These are phyloP conservation scores for Chenopodium quinoa DNA, from an alignment of 148 eudicot species.

Conservation along the genomic window DNA sequence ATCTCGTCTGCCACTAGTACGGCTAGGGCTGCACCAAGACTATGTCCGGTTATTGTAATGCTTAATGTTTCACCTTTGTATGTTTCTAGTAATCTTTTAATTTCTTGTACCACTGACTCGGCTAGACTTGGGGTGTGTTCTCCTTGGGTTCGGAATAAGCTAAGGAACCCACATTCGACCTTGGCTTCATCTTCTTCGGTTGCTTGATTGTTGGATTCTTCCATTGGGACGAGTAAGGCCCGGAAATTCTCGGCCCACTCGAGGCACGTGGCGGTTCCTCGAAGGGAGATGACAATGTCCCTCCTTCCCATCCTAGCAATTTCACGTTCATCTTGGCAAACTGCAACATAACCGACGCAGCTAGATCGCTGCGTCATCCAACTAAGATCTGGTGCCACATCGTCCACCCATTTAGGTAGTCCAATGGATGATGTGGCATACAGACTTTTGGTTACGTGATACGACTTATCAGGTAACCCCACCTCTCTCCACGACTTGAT, in stretches of 20 bases:
- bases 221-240: constrained; percentile 53
- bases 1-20: constrained; percentile 77
- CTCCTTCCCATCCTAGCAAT: constrained; percentile 87
- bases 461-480: constrained; percentile 60
- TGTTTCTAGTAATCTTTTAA: constrained; percentile 37
- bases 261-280: constrained; percentile 94
- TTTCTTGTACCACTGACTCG: constrained; percentile 56
- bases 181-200: constrained; percentile 31
- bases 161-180: constrained; percentile 84
- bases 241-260: constrained; percentile 94
- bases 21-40: constrained; percentile 90
- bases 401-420: constrained; percentile 86
- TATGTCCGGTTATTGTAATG: constrained; percentile 83
- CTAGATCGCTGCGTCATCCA: constrained; percentile 99
- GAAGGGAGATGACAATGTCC: constrained; percentile 81
- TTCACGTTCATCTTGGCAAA: constrained; percentile 67
- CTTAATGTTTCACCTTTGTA: constrained; percentile 75
- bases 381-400: constrained; percentile 92
- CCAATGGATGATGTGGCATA: constrained; percentile 89
- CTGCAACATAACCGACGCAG: constrained; percentile 90
- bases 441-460: constrained; percentile 64
- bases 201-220: constrained; percentile 12
- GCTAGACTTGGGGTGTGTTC: constrained; percentile 59
- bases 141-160: constrained; percentile 60
- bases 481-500: constrained; percentile 42